These are phyloP conservation scores for Quercus tomentella DNA, from an alignment of 331 rosid genomes.

Conservation along the genomic window DNA sequence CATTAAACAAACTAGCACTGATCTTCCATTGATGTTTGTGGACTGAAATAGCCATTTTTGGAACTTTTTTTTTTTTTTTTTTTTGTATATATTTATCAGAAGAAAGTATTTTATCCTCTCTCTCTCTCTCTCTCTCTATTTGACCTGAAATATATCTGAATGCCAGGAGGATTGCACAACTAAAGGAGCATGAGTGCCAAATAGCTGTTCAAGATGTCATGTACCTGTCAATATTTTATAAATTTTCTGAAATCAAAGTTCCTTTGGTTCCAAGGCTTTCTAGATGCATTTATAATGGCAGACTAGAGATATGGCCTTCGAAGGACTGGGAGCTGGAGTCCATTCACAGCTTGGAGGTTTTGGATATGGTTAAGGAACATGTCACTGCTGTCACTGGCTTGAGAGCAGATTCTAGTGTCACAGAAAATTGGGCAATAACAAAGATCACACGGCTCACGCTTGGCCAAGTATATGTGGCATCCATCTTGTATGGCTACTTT, in stretches of 20 bases:
- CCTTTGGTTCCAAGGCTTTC: constrained; percentile 83
- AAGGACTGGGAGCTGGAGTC: constrained; percentile 96
- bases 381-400: constrained; percentile 68
- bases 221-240: constrained; percentile 67
- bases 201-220: constrained; percentile 80
- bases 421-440: constrained; percentile 85
- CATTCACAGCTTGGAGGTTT: constrained; percentile 58
- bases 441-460: constrained; percentile 49
- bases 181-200: constrained; percentile 82
- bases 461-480: constrained; percentile 60
- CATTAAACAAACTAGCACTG: constrained; percentile 16
- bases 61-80: neutral
- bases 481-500: constrained; percentile 87
- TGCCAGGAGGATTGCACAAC: constrained; percentile 85
- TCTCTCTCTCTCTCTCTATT: neutral
- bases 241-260: constrained; percentile 86
- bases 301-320: constrained; percentile 88
- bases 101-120: neutral
- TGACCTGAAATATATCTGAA: constrained; percentile 35
- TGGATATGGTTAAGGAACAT: constrained; percentile 86
- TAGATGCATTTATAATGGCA: constrained; percentile 71
- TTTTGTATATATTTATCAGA: constrained; percentile 10
- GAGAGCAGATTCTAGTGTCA: constrained; percentile 76
- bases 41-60: constrained; percentile 8
- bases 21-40: constrained; percentile 26